Percentiles rank a stretch among this genome's conserved stretches.
Conservation (phyloP, 805 yeast species). For the Cyberlindnera suaveolens region DNA sequence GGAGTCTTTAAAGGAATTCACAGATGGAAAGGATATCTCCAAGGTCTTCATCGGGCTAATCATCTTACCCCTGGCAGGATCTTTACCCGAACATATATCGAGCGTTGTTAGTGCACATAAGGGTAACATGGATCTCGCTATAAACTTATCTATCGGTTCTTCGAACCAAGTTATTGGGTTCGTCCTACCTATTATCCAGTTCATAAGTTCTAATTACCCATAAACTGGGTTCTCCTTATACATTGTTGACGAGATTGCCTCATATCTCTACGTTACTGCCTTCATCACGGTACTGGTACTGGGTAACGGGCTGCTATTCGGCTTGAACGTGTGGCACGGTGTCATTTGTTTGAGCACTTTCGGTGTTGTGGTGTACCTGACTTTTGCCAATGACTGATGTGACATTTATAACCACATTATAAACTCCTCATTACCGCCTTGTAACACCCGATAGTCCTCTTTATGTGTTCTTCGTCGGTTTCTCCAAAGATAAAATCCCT, state of each 20-base stretch:
- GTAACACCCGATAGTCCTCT: no score
- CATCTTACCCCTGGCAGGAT: constrained; percentile 20
- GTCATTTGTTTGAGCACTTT: constrained; percentile 10
- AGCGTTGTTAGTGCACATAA: constrained; percentile 17
- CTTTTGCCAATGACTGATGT: constrained; percentile 9
- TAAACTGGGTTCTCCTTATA: constrained; percentile 13
- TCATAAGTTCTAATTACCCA: constrained; percentile 18
- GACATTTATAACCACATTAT: neutral
- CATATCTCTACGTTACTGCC: constrained; percentile 9
- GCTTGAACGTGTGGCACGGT: constrained; percentile 13
- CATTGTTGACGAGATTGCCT: constrained; percentile 14
- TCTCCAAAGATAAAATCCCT: no score
- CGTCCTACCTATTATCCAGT: constrained; percentile 20
- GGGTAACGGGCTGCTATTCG: constrained; percentile 10
- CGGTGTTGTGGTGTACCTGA: constrained; percentile 11
- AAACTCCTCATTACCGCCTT: neutral
- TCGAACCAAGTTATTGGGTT: constrained; percentile 20
- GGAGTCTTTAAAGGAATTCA: constrained; percentile 17
- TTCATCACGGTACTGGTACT: constrained; percentile 8
- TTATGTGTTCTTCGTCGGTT: no score
- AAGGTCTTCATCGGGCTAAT: constrained; percentile 20
- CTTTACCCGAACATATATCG: constrained; percentile 20
- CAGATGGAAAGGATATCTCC: constrained; percentile 18
- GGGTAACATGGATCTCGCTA: constrained; percentile 18
- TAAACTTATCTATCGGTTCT: constrained; percentile 16